Evolutionary conservation across 179 eudicot species (phyloP).

Genomic region (Nepenthes alata): DNA sequence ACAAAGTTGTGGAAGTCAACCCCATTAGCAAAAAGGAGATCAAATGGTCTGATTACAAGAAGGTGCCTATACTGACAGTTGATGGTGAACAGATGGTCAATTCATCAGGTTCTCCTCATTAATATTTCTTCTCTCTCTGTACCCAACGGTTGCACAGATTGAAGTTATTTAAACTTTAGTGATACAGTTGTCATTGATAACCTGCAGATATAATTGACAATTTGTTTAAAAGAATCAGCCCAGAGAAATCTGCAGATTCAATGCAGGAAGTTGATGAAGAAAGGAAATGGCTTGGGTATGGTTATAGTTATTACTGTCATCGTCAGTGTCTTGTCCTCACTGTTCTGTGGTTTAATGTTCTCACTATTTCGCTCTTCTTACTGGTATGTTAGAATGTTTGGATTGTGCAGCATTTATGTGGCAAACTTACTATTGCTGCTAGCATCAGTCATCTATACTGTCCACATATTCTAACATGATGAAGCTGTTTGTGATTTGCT

Average conservation of each 20-base stretch:
- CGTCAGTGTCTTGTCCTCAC: background rate
- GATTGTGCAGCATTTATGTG: too few species aligned
- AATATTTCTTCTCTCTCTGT: background rate
- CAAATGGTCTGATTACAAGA: conserved; percentile 95
- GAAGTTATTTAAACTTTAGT: background rate
- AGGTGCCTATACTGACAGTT: conserved; percentile 83
- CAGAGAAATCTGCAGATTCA: conserved; percentile 22
- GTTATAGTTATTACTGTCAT: conserved; percentile 3
- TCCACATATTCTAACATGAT: background rate
- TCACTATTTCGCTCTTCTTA: background rate
- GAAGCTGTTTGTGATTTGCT: background rate
- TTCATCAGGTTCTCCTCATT: conserved; percentile 62
- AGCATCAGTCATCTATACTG: too few species aligned
- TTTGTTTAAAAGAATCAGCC: conserved; percentile 32
- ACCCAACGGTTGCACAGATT: background rate
- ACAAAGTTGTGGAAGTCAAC: conserved; percentile 96
- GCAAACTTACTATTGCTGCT: too few species aligned
- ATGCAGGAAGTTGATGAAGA: conserved; percentile 45
- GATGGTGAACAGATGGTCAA: conserved; percentile 84
- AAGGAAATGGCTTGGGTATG: conserved; percentile 77
- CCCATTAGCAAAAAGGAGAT: conserved; percentile 95
- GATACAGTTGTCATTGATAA: background rate
- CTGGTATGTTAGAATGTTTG: too few species aligned
- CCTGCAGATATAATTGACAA: conserved; percentile 63
- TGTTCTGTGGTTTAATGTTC: background rate